Base-by-base conservation (phyloP, 768 basidiomycete genomes). In the Hebeloma cylindrosporum region DNA sequence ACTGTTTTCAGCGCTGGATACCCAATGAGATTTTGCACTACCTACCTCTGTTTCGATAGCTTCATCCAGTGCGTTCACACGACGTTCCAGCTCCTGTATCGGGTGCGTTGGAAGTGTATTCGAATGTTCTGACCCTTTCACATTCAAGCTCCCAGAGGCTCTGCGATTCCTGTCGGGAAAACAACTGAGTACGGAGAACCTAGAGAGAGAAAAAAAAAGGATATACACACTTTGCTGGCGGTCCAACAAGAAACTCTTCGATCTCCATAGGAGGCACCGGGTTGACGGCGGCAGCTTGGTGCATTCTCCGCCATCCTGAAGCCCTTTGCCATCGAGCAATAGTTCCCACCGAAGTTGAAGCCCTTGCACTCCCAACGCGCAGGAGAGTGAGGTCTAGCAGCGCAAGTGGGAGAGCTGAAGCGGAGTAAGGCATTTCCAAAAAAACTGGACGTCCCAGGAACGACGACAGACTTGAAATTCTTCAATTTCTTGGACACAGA, bases 61-160 rank as follows among this genome's bases (percentile, higher is more conserved):
- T 22, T 66, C 62, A 18, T 69, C 68, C 42, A 75, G 52, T 1
- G 60, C 67, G 28, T 62, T 52, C 0, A 75, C 69, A 14, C 67
- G 59, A 11, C 57, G 57, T 31, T 68, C 67, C 10, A 75, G 51
- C 42, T 73, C 66, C 21, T 60, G 36, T n/a, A 61, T 22, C 1
- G 52, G 54, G 29, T 51, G 49, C 8, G 52, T 17, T 11, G 48
- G 34, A 14, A 37, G 16, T 33, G n/a, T n/a, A n/a, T 47, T 47
- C 21, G 25, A 29, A 28, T 28, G 31, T 29, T 27, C 28, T 10
- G 16, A 28, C 34, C 40, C n/a, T n/a, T n/a, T n/a, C n/a, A n/a
- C n/a, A n/a, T n/a, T n/a, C n/a, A n/a, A n/a, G n/a, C n/a, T n/a
- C n/a, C n/a, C n/a, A n/a, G n/a, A n/a, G n/a, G n/a, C n/a, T n/a